Evolutionary conservation across 805 yeast species (phyloP).

Genomic region (Maudiozyma bulderi): DNA sequence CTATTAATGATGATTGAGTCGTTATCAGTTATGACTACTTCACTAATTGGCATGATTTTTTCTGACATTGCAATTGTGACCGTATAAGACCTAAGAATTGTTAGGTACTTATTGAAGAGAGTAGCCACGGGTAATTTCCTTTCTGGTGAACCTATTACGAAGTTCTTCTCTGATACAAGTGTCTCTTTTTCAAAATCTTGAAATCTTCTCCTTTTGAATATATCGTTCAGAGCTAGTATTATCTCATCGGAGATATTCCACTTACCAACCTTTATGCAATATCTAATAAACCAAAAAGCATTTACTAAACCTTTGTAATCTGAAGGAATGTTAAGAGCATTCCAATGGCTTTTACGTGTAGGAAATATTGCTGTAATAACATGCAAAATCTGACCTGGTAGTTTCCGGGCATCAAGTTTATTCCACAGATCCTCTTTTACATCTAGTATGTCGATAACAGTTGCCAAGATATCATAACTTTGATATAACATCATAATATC

Average conservation of each 20-base stretch:
- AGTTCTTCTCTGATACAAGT: conserved; percentile 2
- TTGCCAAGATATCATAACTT: conserved; percentile 15
- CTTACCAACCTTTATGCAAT: conserved; percentile 17
- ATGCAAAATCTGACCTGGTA: conserved; percentile 12
- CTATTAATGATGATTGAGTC: conserved; percentile 20
- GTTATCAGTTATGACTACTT: conserved; percentile 12
- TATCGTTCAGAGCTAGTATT: conserved; percentile 31
- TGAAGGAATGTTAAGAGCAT: conserved; percentile 9
- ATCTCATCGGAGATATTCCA: conserved; percentile 38
- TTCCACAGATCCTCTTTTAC: conserved; percentile 15
- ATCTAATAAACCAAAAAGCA: conserved; percentile 13
- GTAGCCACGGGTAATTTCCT: conserved; percentile 2
- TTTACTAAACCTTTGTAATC: conserved; percentile 6
- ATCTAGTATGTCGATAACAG: conserved; percentile 7
- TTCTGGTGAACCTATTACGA: conserved; percentile 5
- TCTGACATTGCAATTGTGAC: conserved; percentile 15
- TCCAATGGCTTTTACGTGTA: conserved; percentile 14
- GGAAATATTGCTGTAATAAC: conserved; percentile 17
- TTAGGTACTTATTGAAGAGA: conserved; percentile 19
- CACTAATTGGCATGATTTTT: conserved; percentile 24
- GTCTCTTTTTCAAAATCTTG: conserved; percentile 21
- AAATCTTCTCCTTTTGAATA: conserved; percentile 22
- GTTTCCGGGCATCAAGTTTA: conserved; percentile 7
- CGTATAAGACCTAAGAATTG: conserved; percentile 6
- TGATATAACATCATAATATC: conserved; percentile 8